Percentiles rank a stretch among this genome's conserved stretches.
phyloP scores from a whole-genome alignment of 192 early-diverging fungal genomes.

The Entomortierella lignicola region DNA sequence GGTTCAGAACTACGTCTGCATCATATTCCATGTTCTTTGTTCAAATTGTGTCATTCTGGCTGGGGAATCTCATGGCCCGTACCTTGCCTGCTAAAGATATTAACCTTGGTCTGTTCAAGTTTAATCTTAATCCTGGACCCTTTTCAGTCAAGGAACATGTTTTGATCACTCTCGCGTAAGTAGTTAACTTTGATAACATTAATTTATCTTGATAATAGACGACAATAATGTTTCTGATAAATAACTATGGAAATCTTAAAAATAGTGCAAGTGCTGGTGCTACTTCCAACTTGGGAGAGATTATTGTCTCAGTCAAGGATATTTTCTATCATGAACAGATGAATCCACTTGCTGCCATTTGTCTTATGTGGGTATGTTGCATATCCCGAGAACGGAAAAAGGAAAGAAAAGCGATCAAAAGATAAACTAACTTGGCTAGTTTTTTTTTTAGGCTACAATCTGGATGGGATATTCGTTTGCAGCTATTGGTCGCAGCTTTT shows the following conservation, averaged over 20 bases:
- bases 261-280: slow-evolving; percentile 50
- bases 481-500: slow-evolving; percentile 49
- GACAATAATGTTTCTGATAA: background rate
- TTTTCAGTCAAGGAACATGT: slow-evolving; percentile 66
- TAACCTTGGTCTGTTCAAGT: slow-evolving; percentile 39
- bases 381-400: background rate
- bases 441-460: slow-evolving; percentile 41
- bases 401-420: too few species aligned
- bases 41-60: slow-evolving; percentile 55
- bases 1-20: slow-evolving; percentile 56
- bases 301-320: slow-evolving; percentile 58
- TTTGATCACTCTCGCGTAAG: slow-evolving; percentile 56
- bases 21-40: slow-evolving; percentile 60
- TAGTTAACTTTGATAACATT: background rate
- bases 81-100: slow-evolving; percentile 40
- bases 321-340: slow-evolving; percentile 58
- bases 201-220: background rate
- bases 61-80: slow-evolving; percentile 50
- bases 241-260: too few species aligned
- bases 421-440: background rate
- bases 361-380: slow-evolving; percentile 46
- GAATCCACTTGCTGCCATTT: slow-evolving; percentile 55
- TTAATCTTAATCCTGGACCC: slow-evolving; percentile 60
- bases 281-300: slow-evolving; percentile 55
- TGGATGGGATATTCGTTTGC: slow-evolving; percentile 57